Evolutionary conservation across 1,284 basidiomycete species (phyloP).

Genomic region (Salmacisia buchloeana): DNA sequence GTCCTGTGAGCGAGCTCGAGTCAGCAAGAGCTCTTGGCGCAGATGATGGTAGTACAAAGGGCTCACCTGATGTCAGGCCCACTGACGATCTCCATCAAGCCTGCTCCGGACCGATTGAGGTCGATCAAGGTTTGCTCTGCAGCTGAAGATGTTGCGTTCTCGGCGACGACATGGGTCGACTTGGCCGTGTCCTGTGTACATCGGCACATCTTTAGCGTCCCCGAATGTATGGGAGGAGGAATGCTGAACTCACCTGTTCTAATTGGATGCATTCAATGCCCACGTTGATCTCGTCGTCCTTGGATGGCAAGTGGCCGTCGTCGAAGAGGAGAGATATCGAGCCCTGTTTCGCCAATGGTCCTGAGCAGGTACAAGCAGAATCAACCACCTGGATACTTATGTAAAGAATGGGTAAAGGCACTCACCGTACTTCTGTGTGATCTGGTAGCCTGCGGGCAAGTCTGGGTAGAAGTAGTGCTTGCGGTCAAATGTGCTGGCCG

Average conservation of each 20-base stretch:
- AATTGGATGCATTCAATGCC: slow-evolving; percentile 90
- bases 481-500: slow-evolving; percentile 59
- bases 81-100: slow-evolving; percentile 93
- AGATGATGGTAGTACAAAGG: no score
- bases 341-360: slow-evolving; percentile 73
- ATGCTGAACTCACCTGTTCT: slow-evolving; percentile 67
- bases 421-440: slow-evolving; percentile 86
- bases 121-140: slow-evolving; percentile 60
- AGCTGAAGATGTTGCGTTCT: slow-evolving; percentile 47
- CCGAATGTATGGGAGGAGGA: no score
- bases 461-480: slow-evolving; percentile 99
- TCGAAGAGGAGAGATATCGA: slow-evolving; percentile 55
- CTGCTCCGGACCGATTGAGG: slow-evolving; percentile 81
- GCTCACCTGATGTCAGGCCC: slow-evolving; percentile 76
- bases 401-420: slow-evolving; percentile 6
- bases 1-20: slow-evolving; percentile 50
- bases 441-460: slow-evolving; percentile 89
- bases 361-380: slow-evolving; percentile 46
- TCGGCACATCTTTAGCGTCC: not conserved
- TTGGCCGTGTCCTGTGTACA: slow-evolving; percentile 75
- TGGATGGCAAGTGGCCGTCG: slow-evolving; percentile 44
- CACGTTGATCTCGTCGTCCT: slow-evolving; percentile 56
- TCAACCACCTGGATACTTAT: slow-evolving; percentile 1
- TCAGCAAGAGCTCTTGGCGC: no score
- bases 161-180: slow-evolving; percentile 59